Conservation (phyloP, 2,329 filamentous ascomycete species). For the Penicillium sp. region DNA sequence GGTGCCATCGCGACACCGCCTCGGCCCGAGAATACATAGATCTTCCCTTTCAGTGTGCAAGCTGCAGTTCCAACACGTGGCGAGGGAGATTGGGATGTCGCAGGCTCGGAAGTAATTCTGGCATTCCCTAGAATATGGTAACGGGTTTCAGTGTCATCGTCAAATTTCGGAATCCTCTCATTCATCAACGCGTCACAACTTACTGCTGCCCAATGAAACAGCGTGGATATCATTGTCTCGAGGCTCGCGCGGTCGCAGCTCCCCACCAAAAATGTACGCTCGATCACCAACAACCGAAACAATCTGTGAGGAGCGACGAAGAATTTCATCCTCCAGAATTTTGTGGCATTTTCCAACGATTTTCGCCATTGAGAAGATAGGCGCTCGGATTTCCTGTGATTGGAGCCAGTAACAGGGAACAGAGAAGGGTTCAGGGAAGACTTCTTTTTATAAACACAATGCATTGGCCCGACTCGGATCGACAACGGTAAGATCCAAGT, state of each 20-base stretch:
- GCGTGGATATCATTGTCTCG: conserved; percentile 71
- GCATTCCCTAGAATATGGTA: neutral
- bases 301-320: conserved; percentile 67
- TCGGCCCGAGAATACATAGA: conserved; percentile 80
- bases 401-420: no score
- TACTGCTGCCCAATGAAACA: conserved; percentile 49
- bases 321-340: conserved; percentile 19
- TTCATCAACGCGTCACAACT: neutral
- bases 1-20: conserved; percentile 67
- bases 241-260: conserved; percentile 63
- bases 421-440: no score
- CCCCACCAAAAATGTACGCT: conserved; percentile 76
- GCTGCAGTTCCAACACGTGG: conserved; percentile 73
- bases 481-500: no score
- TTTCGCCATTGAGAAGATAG: conserved; percentile 9
- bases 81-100: conserved; percentile 50
- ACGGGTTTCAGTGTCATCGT: neutral
- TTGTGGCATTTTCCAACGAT: conserved; percentile 18
- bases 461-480: no score
- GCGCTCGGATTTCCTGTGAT: no score
- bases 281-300: conserved; percentile 59
- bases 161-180: neutral
- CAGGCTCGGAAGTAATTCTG: neutral
- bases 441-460: no score
- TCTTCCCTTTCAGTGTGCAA: conserved; percentile 63